phyloP scores from a whole-genome alignment of 352 stramenopile genomes.

The Pythium utonaiense region DNA sequence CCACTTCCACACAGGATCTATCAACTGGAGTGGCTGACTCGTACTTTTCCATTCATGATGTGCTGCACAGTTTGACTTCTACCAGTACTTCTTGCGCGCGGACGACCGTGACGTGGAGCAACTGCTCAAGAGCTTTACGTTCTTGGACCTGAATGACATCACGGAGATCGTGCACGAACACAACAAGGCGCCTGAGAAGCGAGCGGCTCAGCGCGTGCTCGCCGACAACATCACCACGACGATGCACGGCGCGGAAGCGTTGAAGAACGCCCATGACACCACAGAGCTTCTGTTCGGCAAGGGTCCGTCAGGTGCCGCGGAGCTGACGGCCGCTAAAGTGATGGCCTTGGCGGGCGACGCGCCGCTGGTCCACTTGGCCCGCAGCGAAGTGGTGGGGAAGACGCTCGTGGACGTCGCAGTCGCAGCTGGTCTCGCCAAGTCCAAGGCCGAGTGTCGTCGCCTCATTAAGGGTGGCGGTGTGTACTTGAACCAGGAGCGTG shows the following conservation, averaged over 20 bases:
- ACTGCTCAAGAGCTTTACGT: conserved; percentile 98
- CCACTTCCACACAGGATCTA: neutral
- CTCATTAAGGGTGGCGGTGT: conserved; percentile 95
- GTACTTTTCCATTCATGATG: too few species aligned
- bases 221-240: conserved; percentile 87
- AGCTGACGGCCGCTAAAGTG: conserved; percentile 67
- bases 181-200: conserved; percentile 73
- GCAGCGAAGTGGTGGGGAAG: conserved; percentile 62
- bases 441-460: conserved; percentile 94
- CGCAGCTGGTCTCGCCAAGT: conserved; percentile 81
- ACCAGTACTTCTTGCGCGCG: conserved; percentile 89
- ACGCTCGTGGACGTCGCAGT: conserved; percentile 92
- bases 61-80: conserved; percentile 84
- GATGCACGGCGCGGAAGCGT: conserved; percentile 91
- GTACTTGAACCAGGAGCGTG: conserved; percentile 90
- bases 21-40: too few species aligned
- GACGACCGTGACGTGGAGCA: conserved; percentile 92
- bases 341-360: conserved; percentile 66
- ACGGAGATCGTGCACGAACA: conserved; percentile 80
- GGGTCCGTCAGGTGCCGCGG: conserved; percentile 27
- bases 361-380: conserved; percentile 33
- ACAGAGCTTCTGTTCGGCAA: conserved; percentile 74
- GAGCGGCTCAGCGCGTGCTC: conserved; percentile 63
- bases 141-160: conserved; percentile 94
- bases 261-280: conserved; percentile 52